Evolutionary conservation across 371 early-diverging fungal species (phyloP), one percentile per base, ranked within the genome.

Genomic region (Entomophthora muscae): DNA sequence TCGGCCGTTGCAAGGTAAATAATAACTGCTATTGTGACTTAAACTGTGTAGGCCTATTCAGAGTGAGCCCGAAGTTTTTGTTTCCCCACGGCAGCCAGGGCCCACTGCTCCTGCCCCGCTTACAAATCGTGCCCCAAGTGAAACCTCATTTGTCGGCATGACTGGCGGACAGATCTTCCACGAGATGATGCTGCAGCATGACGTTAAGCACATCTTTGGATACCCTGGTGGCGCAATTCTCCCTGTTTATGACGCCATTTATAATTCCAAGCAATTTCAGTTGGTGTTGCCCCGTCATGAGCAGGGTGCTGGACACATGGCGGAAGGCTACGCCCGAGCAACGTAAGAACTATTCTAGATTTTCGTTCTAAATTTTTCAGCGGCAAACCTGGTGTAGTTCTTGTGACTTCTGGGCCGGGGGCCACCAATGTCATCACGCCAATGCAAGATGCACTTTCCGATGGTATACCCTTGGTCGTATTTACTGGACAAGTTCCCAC

Each of bases 271-370:
- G 66, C 87, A 95, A 71, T 97, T 97, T 72, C 79, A 95, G 63
- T 93, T 95, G 67, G 80, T 97, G 66, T 78, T 97, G 53, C 95
- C 97, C 33, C 76, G 97, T 67, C 95, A 95, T 70, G 97, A 97
- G 71, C 97, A 97, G 75, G 97, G 97, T 67, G 95, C 92, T 59
- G 97, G 97, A 13, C 97, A 97, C 73, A 95, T 95, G 91, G 95
- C 97, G 3, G 91, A 97, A 74, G 97, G 93, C 22, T 97, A 95
- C 72, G 95, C 95, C 32, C 82, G 90, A 72, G 93, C 88, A 64
- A 90, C 88, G 84, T 85, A 77, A 72, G 76, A 75, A 52, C 24
- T 7, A 24, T 17, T 33, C 59, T 66, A 59, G 28, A 52, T 56
- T 58, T 61, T 54, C 28, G 56, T 60, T 0, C 23, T 63, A 55